Conservation (phyloP, 2,329 filamentous ascomycete genomes). For the Paecilomyces sp. region DNA sequence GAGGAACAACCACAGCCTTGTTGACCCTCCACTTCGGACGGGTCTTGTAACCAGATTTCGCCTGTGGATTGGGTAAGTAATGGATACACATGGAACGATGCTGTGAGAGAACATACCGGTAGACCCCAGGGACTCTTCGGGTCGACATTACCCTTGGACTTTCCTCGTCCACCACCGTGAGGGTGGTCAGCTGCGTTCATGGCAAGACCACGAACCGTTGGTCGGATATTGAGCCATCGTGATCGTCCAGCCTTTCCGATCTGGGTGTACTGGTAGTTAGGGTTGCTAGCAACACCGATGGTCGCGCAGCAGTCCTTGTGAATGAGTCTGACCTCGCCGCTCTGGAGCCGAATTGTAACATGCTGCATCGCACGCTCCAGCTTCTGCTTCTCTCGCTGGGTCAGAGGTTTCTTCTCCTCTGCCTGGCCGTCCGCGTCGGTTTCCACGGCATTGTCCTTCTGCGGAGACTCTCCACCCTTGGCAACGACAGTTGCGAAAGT, state of each 20-base stretch:
- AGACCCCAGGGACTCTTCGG: constrained; percentile 95
- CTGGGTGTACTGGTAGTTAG: constrained; percentile 80
- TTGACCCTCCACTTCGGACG: constrained; percentile 82
- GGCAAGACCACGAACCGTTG: constrained; percentile 91
- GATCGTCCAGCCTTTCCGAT: constrained; percentile 92
- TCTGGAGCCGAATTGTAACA: constrained; percentile 80
- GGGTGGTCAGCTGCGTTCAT: constrained; percentile 99
- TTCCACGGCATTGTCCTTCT: constrained; percentile 46
- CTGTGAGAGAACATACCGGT: constrained; percentile 58
- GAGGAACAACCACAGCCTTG: constrained; percentile 78
- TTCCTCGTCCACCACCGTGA: constrained; percentile 97
- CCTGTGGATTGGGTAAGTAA: constrained; percentile 23
- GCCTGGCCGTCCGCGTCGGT: constrained; percentile 9
- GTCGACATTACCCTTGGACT: constrained; percentile 96
- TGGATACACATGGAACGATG: not conserved
- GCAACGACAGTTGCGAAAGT: constrained; percentile 84
- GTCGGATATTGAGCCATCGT: constrained; percentile 88
- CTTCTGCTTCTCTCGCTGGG: constrained; percentile 32
- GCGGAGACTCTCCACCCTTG: constrained; percentile 68
- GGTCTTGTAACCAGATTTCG: constrained; percentile 71
- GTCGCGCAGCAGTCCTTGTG: constrained; percentile 91
- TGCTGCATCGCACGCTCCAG: constrained; percentile 61
- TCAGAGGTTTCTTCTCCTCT: constrained; percentile 25
- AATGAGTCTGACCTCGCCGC: constrained; percentile 83
- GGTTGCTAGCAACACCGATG: constrained; percentile 89